Evolutionary conservation across 2,329 filamentous ascomycete genomes (phyloP).

Genomic region (Fusarium veterinarium): DNA sequence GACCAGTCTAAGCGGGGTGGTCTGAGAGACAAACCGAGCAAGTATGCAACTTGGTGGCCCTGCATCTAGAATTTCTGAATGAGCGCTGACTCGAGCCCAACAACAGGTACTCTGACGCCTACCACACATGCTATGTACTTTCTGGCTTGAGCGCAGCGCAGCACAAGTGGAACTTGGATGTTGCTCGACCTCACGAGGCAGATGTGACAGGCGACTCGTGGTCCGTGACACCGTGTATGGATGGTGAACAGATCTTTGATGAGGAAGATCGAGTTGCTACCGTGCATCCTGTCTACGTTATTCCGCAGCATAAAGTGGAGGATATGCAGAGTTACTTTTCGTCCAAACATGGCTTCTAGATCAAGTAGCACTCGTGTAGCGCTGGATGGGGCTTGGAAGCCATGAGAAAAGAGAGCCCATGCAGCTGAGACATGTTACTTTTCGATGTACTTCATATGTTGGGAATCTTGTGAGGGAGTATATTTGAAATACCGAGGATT

Average conservation of each 20-base stretch:
- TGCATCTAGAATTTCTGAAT: constrained; percentile 23
- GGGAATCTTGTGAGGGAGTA: constrained; percentile 1
- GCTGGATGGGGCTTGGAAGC: not conserved
- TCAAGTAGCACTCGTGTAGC: constrained; percentile 22
- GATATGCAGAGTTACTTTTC: constrained; percentile 74
- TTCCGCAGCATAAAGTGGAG: constrained; percentile 77
- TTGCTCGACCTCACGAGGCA: constrained; percentile 48
- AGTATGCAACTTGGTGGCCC: constrained; percentile 63
- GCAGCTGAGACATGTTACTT: constrained; percentile 4
- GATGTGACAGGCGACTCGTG: constrained; percentile 56
- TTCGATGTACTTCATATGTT: not conserved
- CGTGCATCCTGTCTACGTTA: constrained; percentile 86
- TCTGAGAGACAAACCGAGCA: constrained; percentile 91
- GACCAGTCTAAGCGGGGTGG: constrained; percentile 77
- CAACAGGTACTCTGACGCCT: constrained; percentile 79
- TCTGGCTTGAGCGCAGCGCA: constrained; percentile 86
- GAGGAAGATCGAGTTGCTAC: constrained; percentile 75
- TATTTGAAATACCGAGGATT: not conserved
- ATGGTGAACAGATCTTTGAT: constrained; percentile 73
- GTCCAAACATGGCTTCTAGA: constrained; percentile 66
- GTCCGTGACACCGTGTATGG: constrained; percentile 61
- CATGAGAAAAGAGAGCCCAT: constrained; percentile 24
- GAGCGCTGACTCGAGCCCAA: constrained; percentile 37
- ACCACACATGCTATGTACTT: constrained; percentile 93
- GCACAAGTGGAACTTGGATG: constrained; percentile 68